Base-by-base conservation (phyloP, 805 yeast genomes). In the Jamesozyma gamospora region DNA sequence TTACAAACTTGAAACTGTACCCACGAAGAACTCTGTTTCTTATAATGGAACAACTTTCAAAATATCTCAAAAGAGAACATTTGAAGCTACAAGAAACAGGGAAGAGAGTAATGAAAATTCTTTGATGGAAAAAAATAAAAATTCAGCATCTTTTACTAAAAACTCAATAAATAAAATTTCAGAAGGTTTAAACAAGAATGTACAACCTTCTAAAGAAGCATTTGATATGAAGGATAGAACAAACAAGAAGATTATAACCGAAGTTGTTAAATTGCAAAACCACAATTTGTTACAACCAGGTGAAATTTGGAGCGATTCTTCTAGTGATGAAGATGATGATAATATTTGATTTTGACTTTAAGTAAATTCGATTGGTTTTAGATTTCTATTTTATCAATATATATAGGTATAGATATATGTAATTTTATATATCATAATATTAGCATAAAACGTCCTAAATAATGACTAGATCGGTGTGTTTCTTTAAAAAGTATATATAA, bases 1-100 rank as follows among this genome's bases (percentile, higher is more conserved):
- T 34, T 56, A 55, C 38, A 37, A 43, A 4, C 37, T 54, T 36
- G 44, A 15, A n/a, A 19, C 14, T n/a, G 13, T 10, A 21, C 16
- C n/a, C n/a, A 12, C 17, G 28, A 9, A 30, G 17, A 18, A 24
- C 41, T 32, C 17, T 14, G 14, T 26, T 28, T 14, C 34, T n/a
- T 15, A 28, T 4, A 19, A 1, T 10, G 32, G 26, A 6, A 12
- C 8, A 4, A 18, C 16, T 14, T 26, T 4, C 3, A 36, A 33
- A 19, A 12, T 16, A 14, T 8, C 40, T 2, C 35, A 32, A 12
- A 37, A 37, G 18, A 37, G 40, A 32, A 17, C 32, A 28, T 37
- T 37, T 32, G 40, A 37, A 12, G 31, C 34, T 13, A 25, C 40
- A 9, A 17, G 18, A 29, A 15, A 16, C 10, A 29, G 6, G 4